Base-by-base conservation (phyloP, 2,329 filamentous ascomycete species). In the Ciborinia camelliae region DNA sequence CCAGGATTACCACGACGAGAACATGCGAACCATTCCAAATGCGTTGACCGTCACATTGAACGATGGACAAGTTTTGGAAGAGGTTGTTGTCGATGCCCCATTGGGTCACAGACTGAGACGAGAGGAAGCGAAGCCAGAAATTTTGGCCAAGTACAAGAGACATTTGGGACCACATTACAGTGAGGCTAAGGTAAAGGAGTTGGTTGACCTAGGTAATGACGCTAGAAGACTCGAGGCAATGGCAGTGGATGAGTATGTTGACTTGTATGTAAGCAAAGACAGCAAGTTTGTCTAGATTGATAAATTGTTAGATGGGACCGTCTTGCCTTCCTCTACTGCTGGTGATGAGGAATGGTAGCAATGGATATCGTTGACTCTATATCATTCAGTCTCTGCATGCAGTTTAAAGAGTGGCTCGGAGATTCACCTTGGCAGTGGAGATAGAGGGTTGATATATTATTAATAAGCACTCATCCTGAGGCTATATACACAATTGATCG, bases 41-140 rank as follows among this genome's bases (percentile, higher is more conserved):
- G 95, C 93, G 10, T 84, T 99, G 70, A 97, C 93, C 37, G 93
- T 99, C 66, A 94, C 90, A 74, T 84, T 99, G 72, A 95, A 97
- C 78, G 94, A 98, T 76, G 95, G 95, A 73, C 97, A 92, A 54
- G 84, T 95, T 12, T 83, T 98, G 43, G 89, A 94, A 28, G 95
- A 99, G 81, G 87, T 96, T 66, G 90, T 90, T 57, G 90, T 99
- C 63, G 93, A 97, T 82, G 94, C 95, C 65, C 95, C 95, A 65
- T 86, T 99, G 48, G 95, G 95, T 73, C 95, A 99, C 83, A 89
- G 90, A 70, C 83, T 95, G 75, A 85, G 95, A 70, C 87, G 94
- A 73, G 93, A 97, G 73, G 95, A 99, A 85, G 95, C 95, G 73
- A 98, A 98, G 86, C 95, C 95, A 66, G 91, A 96, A 79, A 97